A percentile compares a stretch with the other conserved stretches of the same genome.
These are phyloP conservation scores for Ustilago hordei DNA, from an alignment of 1,284 basidiomycete genomes.

Conservation along the genomic window DNA sequence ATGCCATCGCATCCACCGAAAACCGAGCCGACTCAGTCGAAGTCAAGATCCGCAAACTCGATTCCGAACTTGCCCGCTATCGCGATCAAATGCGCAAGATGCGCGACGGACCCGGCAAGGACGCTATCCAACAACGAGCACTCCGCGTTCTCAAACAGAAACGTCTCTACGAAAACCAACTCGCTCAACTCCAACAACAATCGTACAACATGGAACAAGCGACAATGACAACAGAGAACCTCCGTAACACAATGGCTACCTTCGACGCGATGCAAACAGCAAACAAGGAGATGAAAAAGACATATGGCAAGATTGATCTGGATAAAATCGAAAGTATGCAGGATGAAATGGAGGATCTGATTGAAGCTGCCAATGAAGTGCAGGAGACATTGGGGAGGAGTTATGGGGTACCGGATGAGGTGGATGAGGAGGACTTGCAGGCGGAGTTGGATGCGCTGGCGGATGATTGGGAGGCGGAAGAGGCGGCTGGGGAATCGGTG, in stretches of 20 bases:
- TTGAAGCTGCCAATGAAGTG: conserved; percentile 97
- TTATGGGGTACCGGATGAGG: conserved; percentile 95
- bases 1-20: conserved; percentile 95
- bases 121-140: conserved; percentile 94
- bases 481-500: conserved; percentile 20
- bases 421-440: conserved; percentile 96
- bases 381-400: conserved; percentile 93
- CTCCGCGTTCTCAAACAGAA: conserved; percentile 94
- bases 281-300: conserved; percentile 95
- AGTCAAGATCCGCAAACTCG: conserved; percentile 96
- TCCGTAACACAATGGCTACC: conserved; percentile 99
- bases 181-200: conserved; percentile 91
- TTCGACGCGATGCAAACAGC: conserved; percentile 97
- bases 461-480: conserved; percentile 76
- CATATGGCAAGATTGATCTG: conserved; percentile 97
- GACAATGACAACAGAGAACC: conserved; percentile 92
- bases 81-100: conserved; percentile 97
- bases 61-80: conserved; percentile 90
- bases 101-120: conserved; percentile 93
- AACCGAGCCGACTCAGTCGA: conserved; percentile 87
- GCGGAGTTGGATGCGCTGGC: conserved; percentile 77
- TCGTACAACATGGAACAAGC: conserved; percentile 99
- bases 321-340: conserved; percentile 86
- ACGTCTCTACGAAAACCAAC: conserved; percentile 92
- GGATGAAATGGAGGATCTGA: conserved; percentile 93